Evolutionary conservation across 2,329 filamentous ascomycete genomes (phyloP), one percentile per base, ranked within the genome.

Genomic region (Hypoxylon rubiginosum): DNA sequence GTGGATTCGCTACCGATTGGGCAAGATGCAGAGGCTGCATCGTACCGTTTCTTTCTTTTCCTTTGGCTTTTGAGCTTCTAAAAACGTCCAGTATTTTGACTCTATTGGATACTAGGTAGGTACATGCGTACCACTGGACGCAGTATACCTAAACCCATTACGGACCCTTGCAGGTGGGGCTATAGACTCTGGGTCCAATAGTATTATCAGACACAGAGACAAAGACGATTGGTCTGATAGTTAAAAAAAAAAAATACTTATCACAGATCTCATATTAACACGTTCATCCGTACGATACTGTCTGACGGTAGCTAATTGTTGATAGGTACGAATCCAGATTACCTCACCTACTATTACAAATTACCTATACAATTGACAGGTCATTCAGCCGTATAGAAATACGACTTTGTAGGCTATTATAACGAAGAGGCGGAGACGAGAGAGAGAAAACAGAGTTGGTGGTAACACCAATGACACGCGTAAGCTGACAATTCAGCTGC

Each of bases 1-100:
- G 62, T 72, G 66, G 68, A 66, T 70, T 70, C 61, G 53, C 39
- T 70, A 65, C 68, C 66, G 66, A 72, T 72, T 72, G 62, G 65
- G 64, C 21, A 54, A 32, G 13, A 51, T 21, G 34, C 51, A 52
- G 34, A 50, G 39, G 30, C 19, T 4, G 39, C 46, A 24, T 46
- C 45, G 30, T 56, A 58, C 66, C 51, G 43, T 60, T 56, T 59
- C 13, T 9, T 26, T 15, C 8, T 10, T 9, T 2, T 30, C n/a
- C n/a, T n/a, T 30, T 26, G 24, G 21, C 19, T 48, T 48, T 48
- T 15, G 10, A 26, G 10, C 24, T 48, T 26, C 24, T 28, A 45
- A 24, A 45, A 24, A 45, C 41, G 41, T n/a, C 15, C 21, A 24
- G 21, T 24, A 4, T 24, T 39, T n/a, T 39, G 15, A 21, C 45